Base-by-base conservation (phyloP, 1,284 basidiomycete genomes). In the Coriolopsis trogii region DNA sequence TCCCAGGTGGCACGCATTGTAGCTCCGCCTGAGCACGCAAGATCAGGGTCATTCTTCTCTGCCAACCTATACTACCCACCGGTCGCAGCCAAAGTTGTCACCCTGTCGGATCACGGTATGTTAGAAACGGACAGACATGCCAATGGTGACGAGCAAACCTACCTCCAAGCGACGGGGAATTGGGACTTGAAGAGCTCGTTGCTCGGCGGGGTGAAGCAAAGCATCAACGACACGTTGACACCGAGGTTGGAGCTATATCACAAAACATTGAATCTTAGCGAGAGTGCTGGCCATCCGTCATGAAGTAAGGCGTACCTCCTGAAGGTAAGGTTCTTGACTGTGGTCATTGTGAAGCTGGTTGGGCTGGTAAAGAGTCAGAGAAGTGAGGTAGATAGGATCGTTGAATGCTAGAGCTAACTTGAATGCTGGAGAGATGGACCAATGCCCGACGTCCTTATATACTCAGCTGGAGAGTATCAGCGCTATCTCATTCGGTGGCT, bases 141-240 rank as follows among this genome's bases (percentile, higher is more conserved):
- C 33, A 13, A 16, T 3, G 16, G n/a, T 16, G 30, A 12, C 13
- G 13, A 10, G 5, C 6, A 10, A 9, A 33, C 42, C 20, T 26
- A 46, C 44, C 25, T 46, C 46, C 46, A 49, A 10, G 46, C 39
- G 7, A 42, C 15, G 10, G 46, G 46, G 31, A 49, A 49, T 16
- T 34, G 28, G 21, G 24, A n/a, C 9, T 24, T 15, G 29, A 41
- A 41, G 7, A 41, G 31, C 4, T 34, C 38, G 6, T 26, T 12
- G 3, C 5, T 5, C 3, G 46, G 46, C 7, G 38, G 40, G 5
- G 30, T 25, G 29, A 49, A 49, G 31, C 38, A 41, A 10, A 49
- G 23, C 40, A 49, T 20, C 16, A 49, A 23, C 23, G 18, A 20
- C 1, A 41, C 21, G 28, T 49, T 41, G 1, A 23, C 33, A 7